Base-by-base conservation (phyloP, 2,329 filamentous ascomycete species). In the Lecanicillium sp. region DNA sequence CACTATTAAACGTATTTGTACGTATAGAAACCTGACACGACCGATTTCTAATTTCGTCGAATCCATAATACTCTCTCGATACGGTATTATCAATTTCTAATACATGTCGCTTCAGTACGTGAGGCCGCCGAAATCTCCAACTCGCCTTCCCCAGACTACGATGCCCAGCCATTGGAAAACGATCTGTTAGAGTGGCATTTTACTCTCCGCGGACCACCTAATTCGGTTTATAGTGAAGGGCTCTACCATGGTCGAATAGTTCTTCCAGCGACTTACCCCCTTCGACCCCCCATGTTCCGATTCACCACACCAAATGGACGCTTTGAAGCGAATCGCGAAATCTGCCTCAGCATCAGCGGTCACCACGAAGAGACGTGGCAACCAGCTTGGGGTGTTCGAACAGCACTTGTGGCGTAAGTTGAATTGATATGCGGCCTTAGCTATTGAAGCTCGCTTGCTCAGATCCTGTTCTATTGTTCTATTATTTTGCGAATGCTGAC, bases 141-240 rank as follows among this genome's bases (percentile, higher is more conserved):
- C 50, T 78, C 86, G 30, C 89, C 91, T 4, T 93, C 88, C 2
- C 74, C 87, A 46, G 89, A 95, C 70, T 94, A 91, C 68, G 81
- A 85, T 57, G 93, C 91, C 33, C 75, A 83, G 4, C 93, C 93
- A 0, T 80, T 91, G 53, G 91, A 97, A 62, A 75, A 81, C 26
- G 90, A 97, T 67, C 83, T 98, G 46, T 95, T 95, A 69, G 90
- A 97, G 69, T 98, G 93, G 93, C 93, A 98, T 72, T 98, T 97
- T 70, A 98, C 93, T 0, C 76, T 98, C n/a, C 82, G 85, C 44
- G 93, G 93, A 0, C 90, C 91, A 0, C 91, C 91, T 0, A 74
- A 79, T 26, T 90, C 89, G 0, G 80, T 84, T 30, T 96, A 90
- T 69, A 80, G 81, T 37, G 72, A 75, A 26, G 93, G 93, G 40